A percentile compares a stretch with the other conserved stretches of the same genome.
phyloP scores from a whole-genome alignment of 192 early-diverging fungal genomes.

The Kappamyces sp. region DNA sequence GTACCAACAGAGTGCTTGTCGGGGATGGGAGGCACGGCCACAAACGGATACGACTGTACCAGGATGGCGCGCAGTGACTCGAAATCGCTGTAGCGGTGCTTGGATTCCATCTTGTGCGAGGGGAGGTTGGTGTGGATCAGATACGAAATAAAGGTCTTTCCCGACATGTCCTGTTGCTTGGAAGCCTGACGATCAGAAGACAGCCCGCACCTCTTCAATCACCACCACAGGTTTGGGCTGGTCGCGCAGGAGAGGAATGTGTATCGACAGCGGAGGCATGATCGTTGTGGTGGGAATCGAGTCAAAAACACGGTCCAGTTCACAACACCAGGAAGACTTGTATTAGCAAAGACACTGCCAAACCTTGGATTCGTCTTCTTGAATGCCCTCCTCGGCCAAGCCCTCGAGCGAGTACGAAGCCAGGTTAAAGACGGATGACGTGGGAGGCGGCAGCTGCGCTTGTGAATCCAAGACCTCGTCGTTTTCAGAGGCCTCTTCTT shows the following conservation, averaged over 20 bases:
- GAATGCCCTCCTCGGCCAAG: no score
- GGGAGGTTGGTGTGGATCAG: slow-evolving; percentile 41
- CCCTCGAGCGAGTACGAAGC: no score
- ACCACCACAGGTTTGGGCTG: slow-evolving; percentile 31
- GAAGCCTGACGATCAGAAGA: slow-evolving; percentile 20
- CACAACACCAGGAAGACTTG: slow-evolving; percentile 22
- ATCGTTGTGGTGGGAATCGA: slow-evolving; percentile 14
- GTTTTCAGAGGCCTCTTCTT: no score
- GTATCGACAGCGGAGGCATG: slow-evolving; percentile 3
- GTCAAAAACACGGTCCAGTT: slow-evolving; percentile 21
- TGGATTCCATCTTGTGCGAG: slow-evolving; percentile 49
- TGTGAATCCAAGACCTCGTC: no score
- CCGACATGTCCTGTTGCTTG: slow-evolving; percentile 31
- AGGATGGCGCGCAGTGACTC: slow-evolving; percentile 80
- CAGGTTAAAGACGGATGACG: no score
- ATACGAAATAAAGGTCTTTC: slow-evolving; percentile 47
- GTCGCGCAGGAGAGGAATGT: not conserved
- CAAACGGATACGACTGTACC: slow-evolving; percentile 71
- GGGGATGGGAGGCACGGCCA: slow-evolving; percentile 92
- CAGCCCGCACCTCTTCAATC: slow-evolving; percentile 28
- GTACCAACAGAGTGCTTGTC: slow-evolving; percentile 90
- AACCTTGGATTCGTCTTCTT: no score
- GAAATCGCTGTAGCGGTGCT: slow-evolving; percentile 93
- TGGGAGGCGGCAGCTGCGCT: no score
- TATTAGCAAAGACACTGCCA: no score